Evolutionary conservation across 2,329 filamentous ascomycete species (phyloP), one percentile per base, ranked within the genome.

Genomic region (Xylaria sp.): DNA sequence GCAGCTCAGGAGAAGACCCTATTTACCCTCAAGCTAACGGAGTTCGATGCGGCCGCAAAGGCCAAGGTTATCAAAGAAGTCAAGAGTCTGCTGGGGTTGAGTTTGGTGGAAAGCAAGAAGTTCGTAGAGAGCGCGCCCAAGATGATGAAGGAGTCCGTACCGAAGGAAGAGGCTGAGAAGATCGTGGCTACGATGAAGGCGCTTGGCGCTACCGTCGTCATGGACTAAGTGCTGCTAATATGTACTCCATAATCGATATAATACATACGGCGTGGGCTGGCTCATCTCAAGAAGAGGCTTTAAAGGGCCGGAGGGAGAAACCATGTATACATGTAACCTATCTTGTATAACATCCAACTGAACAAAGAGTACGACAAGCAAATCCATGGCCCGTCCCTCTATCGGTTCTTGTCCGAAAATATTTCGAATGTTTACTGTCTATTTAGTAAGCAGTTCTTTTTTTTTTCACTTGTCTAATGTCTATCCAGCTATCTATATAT

Each of bases 41-140:
- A 91, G 42, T 97, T 98, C 80, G 97, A 99, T 61, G 87, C 94
- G 32, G 87, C 84, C 59, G 85, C 95, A 73, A 99, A 99, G 87
- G 94, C 97, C 77, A 99, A 99, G 92, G 86, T 99, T 77, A 99
- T 99, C 88, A 99, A 99, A 89, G 96, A 99, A 86, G 88, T 99
- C 85, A 99, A 99, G 90, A 90, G 89, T 78, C 87, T 99, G 89
- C 86, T 99, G 69, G 96, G 96, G 51, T 84, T 99, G 79, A 97
- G 93, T 81, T 88, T 99, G 85, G 97, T 99, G 75, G 96, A 99
- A 83, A 97, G 93, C 85, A 99, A 99, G 92, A 99, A 99, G 87
- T 99, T 99, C 78, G 96, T 99, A 74, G 96, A 99, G 88, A 93
- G 93, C 79, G 94, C 93, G 75, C 96, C 96, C 72, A 99, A 99